These are phyloP conservation scores for Naganishia liquefaciens DNA, from an alignment of 1,284 basidiomycete species.

Conservation along the genomic window DNA sequence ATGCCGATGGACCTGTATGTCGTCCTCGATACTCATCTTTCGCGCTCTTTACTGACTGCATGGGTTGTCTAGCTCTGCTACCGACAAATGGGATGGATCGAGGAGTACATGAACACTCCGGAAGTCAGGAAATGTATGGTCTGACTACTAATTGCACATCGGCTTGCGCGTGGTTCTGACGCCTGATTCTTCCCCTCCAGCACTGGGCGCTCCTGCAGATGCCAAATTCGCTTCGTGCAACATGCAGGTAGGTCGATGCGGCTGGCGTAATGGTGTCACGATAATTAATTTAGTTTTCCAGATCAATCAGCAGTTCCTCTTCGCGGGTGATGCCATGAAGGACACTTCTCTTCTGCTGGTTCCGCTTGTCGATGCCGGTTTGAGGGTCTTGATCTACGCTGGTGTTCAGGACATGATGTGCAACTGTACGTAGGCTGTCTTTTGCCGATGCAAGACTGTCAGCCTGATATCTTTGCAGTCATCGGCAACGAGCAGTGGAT, in stretches of 20 bases:
- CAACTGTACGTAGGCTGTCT: slow-evolving; percentile 56
- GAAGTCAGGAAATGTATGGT: slow-evolving; percentile 62
- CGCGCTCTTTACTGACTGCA: slow-evolving; percentile 32
- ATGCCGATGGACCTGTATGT: slow-evolving; percentile 59
- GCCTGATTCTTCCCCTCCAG: slow-evolving; percentile 37
- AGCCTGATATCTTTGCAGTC: slow-evolving; percentile 55
- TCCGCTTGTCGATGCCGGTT: slow-evolving; percentile 70
- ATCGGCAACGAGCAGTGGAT: slow-evolving; percentile 44
- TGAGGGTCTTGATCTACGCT: slow-evolving; percentile 77
- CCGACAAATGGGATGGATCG: slow-evolving; percentile 74
- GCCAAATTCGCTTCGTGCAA: slow-evolving; percentile 65
- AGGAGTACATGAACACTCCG: slow-evolving; percentile 72
- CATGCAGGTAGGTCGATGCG: slow-evolving; percentile 49
- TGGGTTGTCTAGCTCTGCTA: slow-evolving; percentile 64
- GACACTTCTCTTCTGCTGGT: slow-evolving; percentile 73
- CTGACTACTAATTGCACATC: not conserved
- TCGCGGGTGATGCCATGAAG: slow-evolving; percentile 76
- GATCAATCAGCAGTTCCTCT: slow-evolving; percentile 54
- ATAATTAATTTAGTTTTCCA: no score
- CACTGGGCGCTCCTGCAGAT: slow-evolving; percentile 67
- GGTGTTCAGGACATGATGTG: slow-evolving; percentile 85
- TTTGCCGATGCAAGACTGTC: not conserved
- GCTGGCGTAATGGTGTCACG: no score
- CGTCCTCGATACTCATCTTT: slow-evolving; percentile 37
- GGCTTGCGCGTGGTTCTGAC: not conserved